phyloP scores from a whole-genome alignment of 768 basidiomycete species.

The Tricholoma flavovirens region DNA sequence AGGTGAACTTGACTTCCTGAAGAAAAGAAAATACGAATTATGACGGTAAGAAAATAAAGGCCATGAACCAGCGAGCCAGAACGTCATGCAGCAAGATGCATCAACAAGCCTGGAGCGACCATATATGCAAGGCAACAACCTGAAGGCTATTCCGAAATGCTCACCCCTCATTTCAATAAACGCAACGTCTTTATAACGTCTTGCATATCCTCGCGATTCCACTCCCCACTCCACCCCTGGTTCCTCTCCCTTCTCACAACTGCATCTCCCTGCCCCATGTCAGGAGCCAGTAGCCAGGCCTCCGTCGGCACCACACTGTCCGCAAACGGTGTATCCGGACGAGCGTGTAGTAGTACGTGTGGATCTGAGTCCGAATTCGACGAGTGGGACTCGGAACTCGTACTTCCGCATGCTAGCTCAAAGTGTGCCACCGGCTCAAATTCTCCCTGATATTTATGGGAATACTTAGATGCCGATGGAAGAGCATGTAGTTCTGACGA shows the following conservation, averaged over 20 bases:
- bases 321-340: constrained; percentile 13
- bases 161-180: constrained; percentile 10
- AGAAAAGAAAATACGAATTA: neutral
- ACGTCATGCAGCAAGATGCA: neutral
- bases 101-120: neutral
- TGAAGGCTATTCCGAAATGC: neutral
- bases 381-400: neutral
- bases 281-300: neutral
- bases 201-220: constrained; percentile 26
- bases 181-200: constrained; percentile 18
- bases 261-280: constrained; percentile 5
- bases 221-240: constrained; percentile 28
- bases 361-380: constrained; percentile 3
- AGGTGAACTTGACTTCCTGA: neutral
- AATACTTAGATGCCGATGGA: neutral
- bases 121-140: neutral
- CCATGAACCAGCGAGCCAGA: neutral
- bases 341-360: neutral
- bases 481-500: neutral
- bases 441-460: neutral
- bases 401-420: neutral
- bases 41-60: neutral
- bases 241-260: constrained; percentile 13
- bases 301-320: constrained; percentile 2
- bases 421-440: no score